Evolutionary conservation across 192 early-diverging fungal genomes (phyloP), one percentile per base, ranked within the genome.

Genomic region (Chytriomyces sp.): DNA sequence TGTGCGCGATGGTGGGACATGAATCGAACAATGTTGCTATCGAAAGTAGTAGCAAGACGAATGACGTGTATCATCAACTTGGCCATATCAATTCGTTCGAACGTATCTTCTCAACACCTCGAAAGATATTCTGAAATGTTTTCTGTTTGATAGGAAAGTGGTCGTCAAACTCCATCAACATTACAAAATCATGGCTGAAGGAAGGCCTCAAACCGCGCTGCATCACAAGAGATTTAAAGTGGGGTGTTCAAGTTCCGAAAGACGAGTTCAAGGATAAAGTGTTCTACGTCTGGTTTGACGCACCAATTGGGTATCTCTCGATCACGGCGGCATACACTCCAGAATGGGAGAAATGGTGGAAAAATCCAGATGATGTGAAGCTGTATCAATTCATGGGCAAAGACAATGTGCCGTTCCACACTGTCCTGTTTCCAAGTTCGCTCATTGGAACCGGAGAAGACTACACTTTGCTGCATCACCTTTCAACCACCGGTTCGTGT

Each of bases 321-420:
- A 99, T 99, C 81, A 98, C 97, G 1, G 96, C 97, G 50, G 96
- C 91, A 67, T 98, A 98, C 83, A 97, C 97, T 5, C 76, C 83
- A 65, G 91, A 97, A 26, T 98, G 97, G 97, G 90, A 96, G 82
- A 89, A 93, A 79, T 99, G 98, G 98, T 99, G 98, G 97, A 97
- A 97, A 88, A 98, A 99, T 85, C 96, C 96, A 0, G 87, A 95
- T 23, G 81, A 99, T 62, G 96, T 99, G 65, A 88, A 94, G 82
- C 89, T 98, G 78, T 98, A 94, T 87, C 97, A 99, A 87, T 99
- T 99, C 81, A 98, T 99, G 97, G 98, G 98, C 77, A 99, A 99
- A 86, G 98, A 99, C 82, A 99, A 99, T 70, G 96, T 99, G 20
- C 96, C 95, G 50, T 99, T 99, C 91, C 98, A 99, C 81, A 94